Base-by-base conservation (phyloP, 495 filamentous ascomycete genomes). In the Xylaria cubensis region DNA sequence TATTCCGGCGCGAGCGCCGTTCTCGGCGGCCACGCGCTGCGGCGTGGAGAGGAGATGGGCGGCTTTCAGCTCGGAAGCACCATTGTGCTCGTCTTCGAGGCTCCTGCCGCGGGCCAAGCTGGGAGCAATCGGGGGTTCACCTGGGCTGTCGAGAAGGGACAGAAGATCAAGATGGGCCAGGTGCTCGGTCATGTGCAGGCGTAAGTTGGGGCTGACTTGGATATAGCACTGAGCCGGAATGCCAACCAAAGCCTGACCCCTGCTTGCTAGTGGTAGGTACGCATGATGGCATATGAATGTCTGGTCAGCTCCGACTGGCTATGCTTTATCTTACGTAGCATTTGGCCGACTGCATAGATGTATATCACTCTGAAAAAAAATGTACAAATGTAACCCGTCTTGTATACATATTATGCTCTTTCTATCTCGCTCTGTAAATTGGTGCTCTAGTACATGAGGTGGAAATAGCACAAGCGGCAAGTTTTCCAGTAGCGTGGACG, bases 1-100 rank as follows among this genome's bases (percentile, higher is more conserved):
- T 99, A 98, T 76, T 89, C 86, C 69, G 86, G 87, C 24, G 93
- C 95, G 7, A 96, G 92, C 80, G 77, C 82, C 13, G 87, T 97
- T 1, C 86, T 99, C 3, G 88, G 90, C 32, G 96, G 96, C 13
- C 89, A 98, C 79, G 91, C 96, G 12, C 81, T 98, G 70, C 86
- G 90, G 59, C 87, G 94, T 50, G 96, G 96, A 32, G 95, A 97
- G 73, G 97, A 99, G 81, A 98, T 99, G 93, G 96, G 96, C 32
- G 96, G 96, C 0, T 99, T 99, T 82, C 94, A 96, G 84, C 86
- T 99, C 26, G 96, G 96, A 29, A 98, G 95, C 79, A 95, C 95
- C 0, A 92, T 99, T 71, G 96, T 99, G 46, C 84, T 99, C 42
- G 95, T 98, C 5, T 99, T 99, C 83, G 96, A 99, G 81, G 96